Percentiles rank a stretch among this genome's conserved stretches.
phyloP scores from a whole-genome alignment of 257 asterid species.

The Plantago ovata region DNA sequence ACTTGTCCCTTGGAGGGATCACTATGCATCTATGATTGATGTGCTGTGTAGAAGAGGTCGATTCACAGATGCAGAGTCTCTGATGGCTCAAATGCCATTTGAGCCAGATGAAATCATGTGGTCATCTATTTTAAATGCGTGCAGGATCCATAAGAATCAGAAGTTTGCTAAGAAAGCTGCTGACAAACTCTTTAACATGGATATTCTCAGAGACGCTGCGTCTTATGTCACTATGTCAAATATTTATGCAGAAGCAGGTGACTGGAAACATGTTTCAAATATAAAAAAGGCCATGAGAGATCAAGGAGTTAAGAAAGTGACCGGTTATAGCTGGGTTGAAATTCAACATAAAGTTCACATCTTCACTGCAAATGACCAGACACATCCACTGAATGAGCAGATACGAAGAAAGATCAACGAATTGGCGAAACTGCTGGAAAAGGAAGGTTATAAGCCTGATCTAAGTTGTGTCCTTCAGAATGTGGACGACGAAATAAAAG shows the following conservation, averaged over 20 bases:
- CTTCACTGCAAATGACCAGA: slow-evolving; percentile 63
- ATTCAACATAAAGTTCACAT: slow-evolving; percentile 49
- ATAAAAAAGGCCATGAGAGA: slow-evolving; percentile 83
- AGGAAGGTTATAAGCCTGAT: slow-evolving; percentile 66
- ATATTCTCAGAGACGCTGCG: slow-evolving; percentile 63
- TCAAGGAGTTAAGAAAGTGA: slow-evolving; percentile 64
- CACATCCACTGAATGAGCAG: slow-evolving; percentile 49
- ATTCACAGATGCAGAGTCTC: slow-evolving; percentile 58
- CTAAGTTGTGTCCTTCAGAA: slow-evolving; percentile 57
- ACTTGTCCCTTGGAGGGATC: slow-evolving; percentile 63
- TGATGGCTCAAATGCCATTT: slow-evolving; percentile 68
- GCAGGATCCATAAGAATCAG: slow-evolving; percentile 77
- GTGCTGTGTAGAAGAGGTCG: slow-evolving; percentile 68
- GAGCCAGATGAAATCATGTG: slow-evolving; percentile 80
- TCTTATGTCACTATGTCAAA: slow-evolving; percentile 73
- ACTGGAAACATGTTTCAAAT: slow-evolving; percentile 64
- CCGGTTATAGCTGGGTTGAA: slow-evolving; percentile 92
- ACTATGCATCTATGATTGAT: slow-evolving; percentile 63
- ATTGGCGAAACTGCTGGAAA: slow-evolving; percentile 52
- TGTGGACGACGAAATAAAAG: slow-evolving; percentile 52
- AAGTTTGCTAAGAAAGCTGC: slow-evolving; percentile 70
- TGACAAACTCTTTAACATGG: slow-evolving; percentile 51
- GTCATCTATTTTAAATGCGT: slow-evolving; percentile 70
- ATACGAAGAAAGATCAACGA: slow-evolving; percentile 45
- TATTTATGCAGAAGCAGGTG: slow-evolving; percentile 80